Base-by-base conservation (phyloP, 2,329 filamentous ascomycete genomes). In the Fusarium denticulatum region DNA sequence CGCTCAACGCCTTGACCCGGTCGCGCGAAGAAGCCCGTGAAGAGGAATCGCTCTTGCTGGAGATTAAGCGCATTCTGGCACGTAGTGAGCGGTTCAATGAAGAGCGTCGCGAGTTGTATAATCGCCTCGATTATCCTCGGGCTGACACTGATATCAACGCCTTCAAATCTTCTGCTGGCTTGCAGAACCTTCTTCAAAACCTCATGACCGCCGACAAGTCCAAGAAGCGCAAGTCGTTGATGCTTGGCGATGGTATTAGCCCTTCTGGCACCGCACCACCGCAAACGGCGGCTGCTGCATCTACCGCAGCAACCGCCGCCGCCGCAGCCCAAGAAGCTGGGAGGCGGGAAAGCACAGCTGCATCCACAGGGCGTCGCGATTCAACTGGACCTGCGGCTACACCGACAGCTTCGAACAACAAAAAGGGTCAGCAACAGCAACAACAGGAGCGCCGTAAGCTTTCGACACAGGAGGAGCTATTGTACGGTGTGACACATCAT, bases 1-100 rank as follows among this genome's bases (percentile, higher is more conserved):
- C 95, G 7, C 89, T 93, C 72, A 91, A 92, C 56, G 90, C 95
- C 52, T 88, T 98, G 73, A 90, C 91, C 53, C 90, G 96, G 45
- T 93, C 92, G 14, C 92, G 91, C 71, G 94, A 97, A 72, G 96
- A 99, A 82, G 93, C 96, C 32, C 91, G 94, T 71, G 96, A 99
- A 81, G 96, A 99, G 83, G 93, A 97, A 77, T 92, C 94, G 39
- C 85, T 99, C 6, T 88, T 99, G 24, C 88, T 96, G 66, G 96
- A 99, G 80, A 90, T 99, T 62, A 95, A 97, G 79, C 92, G 96
- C 67, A 98, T 99, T 74, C 90, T 97, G 78, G 92, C 93, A 71
- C 91, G 95, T 68, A 94, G 95, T 73, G 93, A 96, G 75, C 91
- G 91, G 64, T 92, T 98, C 79, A 94, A 97, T 80, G 92, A 94